These are phyloP conservation scores for Auricularia cornea DNA, from an alignment of 768 basidiomycete genomes.

Conservation along the genomic window DNA sequence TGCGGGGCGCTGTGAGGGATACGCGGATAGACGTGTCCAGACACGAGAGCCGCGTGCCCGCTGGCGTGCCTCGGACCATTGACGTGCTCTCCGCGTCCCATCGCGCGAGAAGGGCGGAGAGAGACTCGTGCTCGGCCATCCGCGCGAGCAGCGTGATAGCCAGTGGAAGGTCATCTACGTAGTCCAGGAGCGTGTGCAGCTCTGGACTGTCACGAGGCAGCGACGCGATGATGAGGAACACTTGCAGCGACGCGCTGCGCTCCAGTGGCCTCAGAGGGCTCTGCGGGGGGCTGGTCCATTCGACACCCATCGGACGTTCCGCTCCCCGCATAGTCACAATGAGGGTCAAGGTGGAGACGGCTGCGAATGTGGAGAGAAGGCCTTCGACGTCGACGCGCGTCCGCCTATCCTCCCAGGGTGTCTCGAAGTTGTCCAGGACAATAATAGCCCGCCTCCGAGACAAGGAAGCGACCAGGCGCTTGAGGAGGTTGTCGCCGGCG, in stretches of 20 bases:
- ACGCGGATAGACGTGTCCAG: slow-evolving; percentile 16
- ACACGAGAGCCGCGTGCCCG: slow-evolving; percentile 8
- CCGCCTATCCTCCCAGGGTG: slow-evolving; percentile 25
- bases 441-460: slow-evolving; percentile 13
- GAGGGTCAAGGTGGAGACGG: slow-evolving; percentile 21
- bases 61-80: background rate
- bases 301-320: background rate
- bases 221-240: slow-evolving; percentile 15
- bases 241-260: slow-evolving; percentile 17
- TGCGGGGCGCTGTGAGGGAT: slow-evolving; percentile 14
- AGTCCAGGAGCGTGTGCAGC: slow-evolving; percentile 16
- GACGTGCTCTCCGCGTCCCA: slow-evolving; percentile 4
- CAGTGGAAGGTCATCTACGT: slow-evolving; percentile 24
- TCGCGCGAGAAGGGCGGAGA: background rate
- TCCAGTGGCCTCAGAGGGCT: background rate
- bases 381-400: slow-evolving; percentile 17
- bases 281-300: slow-evolving; percentile 2
- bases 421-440: slow-evolving; percentile 35
- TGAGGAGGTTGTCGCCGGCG: background rate
- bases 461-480: background rate
- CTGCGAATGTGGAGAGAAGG: slow-evolving; percentile 18
- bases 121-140: slow-evolving; percentile 6
- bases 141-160: slow-evolving; percentile 30
- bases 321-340: slow-evolving; percentile 26
- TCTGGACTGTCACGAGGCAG: slow-evolving; percentile 15